Evolutionary conservation across 495 filamentous ascomycete species (phyloP).

Genomic region (Hypoxylon intermedium): DNA sequence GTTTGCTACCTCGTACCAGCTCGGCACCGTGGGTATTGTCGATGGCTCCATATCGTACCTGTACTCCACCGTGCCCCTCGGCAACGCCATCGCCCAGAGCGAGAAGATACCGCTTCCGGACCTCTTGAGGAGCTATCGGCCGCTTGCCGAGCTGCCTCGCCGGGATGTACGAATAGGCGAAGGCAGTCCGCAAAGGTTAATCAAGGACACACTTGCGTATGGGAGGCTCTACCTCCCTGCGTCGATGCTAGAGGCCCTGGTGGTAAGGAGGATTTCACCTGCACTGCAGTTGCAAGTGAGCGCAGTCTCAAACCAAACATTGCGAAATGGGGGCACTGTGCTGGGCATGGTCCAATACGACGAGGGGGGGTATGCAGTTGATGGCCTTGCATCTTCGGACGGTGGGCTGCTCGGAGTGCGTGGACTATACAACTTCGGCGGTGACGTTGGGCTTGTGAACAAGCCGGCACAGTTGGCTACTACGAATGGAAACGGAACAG

Average conservation of each 20-base stretch:
- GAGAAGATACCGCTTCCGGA: conserved; percentile 56
- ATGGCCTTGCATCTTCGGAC: conserved; percentile 92
- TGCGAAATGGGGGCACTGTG: conserved; percentile 76
- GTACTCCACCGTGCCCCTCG: conserved; percentile 79
- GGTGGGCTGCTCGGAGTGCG: conserved; percentile 85
- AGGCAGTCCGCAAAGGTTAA: conserved; percentile 30
- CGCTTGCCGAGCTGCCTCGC: conserved; percentile 48
- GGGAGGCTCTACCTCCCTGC: conserved; percentile 86
- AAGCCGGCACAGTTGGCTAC: conserved; percentile 25
- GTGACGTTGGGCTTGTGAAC: conserved; percentile 65
- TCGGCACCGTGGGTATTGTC: conserved; percentile 83
- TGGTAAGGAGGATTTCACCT: conserved; percentile 80
- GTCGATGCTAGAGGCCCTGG: conserved; percentile 84
- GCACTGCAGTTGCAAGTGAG: conserved; percentile 80
- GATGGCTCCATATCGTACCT: conserved; percentile 92
- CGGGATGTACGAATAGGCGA: conserved; percentile 29
- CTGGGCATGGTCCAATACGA: conserved; percentile 88
- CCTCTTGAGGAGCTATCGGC: conserved; percentile 54
- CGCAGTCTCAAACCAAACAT: conserved; percentile 77
- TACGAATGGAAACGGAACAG: conserved; percentile 27
- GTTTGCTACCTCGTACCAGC: conserved; percentile 88
- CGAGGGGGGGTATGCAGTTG: conserved; percentile 83
- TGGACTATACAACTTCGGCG: conserved; percentile 93
- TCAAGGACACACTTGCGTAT: conserved; percentile 73
- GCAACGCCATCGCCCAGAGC: conserved; percentile 54